Conservation (phyloP, 306 rosid species). For the Cicer bijugum region DNA sequence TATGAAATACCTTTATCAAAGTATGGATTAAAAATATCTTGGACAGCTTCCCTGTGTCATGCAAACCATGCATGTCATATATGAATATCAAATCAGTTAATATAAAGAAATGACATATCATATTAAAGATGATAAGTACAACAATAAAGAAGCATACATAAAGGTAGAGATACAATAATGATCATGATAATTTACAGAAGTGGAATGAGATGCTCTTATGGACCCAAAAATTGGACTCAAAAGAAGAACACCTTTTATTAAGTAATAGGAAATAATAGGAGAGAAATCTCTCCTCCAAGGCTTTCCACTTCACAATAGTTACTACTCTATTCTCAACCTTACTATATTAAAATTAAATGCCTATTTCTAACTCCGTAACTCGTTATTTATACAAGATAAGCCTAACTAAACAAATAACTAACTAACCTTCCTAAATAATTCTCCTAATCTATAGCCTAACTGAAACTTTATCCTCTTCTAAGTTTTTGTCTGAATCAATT, state of each 20-base stretch:
- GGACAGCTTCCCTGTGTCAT: slow-evolving; percentile 73
- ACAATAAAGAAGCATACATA: slow-evolving; percentile 13
- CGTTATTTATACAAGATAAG: no score
- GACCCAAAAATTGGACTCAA: no score
- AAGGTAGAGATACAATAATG: slow-evolving; percentile 11
- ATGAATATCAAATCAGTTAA: slow-evolving; percentile 16
- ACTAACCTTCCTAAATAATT: no score
- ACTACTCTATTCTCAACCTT: no score
- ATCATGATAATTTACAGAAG: slow-evolving; percentile 4
- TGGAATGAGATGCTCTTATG: neutral
- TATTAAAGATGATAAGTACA: slow-evolving; percentile 25
- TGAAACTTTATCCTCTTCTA: neutral
- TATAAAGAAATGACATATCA: neutral
- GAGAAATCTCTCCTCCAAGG: no score
- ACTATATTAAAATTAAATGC: no score
- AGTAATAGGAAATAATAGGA: no score
- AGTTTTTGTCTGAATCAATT: slow-evolving; percentile 25
- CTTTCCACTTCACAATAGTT: no score
- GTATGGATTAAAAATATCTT: slow-evolving; percentile 63
- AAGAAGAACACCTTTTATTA: no score
- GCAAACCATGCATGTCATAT: slow-evolving; percentile 29
- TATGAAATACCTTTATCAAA: slow-evolving; percentile 78
- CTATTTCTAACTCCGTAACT: no score
- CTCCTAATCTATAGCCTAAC: no score
- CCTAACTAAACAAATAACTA: no score